Conservation (phyloP, 331 rosid species). For the Acacia pycnantha region DNA sequence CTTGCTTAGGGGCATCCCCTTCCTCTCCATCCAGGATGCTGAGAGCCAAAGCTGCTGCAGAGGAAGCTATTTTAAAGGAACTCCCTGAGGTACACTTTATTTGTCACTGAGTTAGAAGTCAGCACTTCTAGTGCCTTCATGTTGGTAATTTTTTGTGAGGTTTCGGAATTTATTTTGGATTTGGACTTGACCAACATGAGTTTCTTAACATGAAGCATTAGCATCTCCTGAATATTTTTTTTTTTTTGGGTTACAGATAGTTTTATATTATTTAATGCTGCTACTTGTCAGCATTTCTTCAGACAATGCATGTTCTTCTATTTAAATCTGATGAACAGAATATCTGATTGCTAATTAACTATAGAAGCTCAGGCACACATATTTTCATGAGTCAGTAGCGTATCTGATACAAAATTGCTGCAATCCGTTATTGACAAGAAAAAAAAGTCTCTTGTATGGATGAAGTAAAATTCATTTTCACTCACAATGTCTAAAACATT, state of each 20-base stretch:
- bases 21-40: constrained; percentile 81
- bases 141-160: constrained; percentile 7
- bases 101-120: constrained; percentile 17
- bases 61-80: constrained; percentile 77
- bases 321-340: constrained; percentile 12
- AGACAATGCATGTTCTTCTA: not conserved
- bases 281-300: constrained; percentile 1
- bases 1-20: constrained; percentile 87
- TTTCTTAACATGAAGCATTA: not conserved
- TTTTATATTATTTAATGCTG: not conserved
- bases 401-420: not conserved
- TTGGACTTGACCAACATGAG: not conserved
- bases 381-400: not conserved
- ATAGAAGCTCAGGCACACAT: not conserved
- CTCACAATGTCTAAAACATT: constrained; percentile 7
- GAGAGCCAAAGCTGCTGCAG: constrained; percentile 89
- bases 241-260: not conserved
- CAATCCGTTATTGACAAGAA: not conserved
- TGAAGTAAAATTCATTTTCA: not conserved
- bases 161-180: constrained; percentile 13
- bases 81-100: constrained; percentile 71
- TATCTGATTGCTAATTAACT: constrained; percentile 6
- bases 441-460: not conserved
- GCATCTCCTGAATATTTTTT: not conserved
- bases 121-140: constrained; percentile 18